phyloP scores from a whole-genome alignment of 495 filamentous ascomycete genomes.

The Aspergillus sparsus region DNA sequence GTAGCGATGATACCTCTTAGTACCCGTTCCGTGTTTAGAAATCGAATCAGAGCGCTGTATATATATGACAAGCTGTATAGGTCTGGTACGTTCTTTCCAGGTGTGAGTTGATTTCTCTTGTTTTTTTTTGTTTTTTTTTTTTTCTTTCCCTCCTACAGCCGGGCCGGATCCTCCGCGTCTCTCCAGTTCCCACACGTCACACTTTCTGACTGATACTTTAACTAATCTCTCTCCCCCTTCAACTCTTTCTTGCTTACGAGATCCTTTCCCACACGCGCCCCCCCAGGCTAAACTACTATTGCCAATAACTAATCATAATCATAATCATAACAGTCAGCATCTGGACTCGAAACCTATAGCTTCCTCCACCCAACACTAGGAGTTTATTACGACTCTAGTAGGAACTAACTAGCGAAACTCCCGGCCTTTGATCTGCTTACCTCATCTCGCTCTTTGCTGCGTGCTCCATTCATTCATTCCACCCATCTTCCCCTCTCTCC shows the following conservation, averaged over 20 bases:
- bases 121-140: not conserved
- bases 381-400: not conserved
- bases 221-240: constrained; percentile 19
- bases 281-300: constrained; percentile 5
- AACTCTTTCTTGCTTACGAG: constrained; percentile 33
- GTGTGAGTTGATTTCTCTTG: not conserved
- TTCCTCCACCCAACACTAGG: constrained; percentile 12
- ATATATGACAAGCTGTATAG: too few species aligned
- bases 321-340: constrained; percentile 3
- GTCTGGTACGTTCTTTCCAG: not conserved
- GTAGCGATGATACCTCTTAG: too few species aligned
- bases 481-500: constrained; percentile 19
- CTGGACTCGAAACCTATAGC: not conserved
- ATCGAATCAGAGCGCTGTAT: too few species aligned
- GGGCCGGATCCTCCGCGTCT: not conserved
- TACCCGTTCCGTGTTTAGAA: too few species aligned
- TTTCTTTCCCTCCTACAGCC: not conserved
- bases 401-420: not conserved
- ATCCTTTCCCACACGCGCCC: constrained; percentile 21
- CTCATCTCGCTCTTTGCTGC: constrained; percentile 37
- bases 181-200: constrained; percentile 15
- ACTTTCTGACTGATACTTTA: constrained; percentile 28
- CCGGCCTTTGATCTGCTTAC: constrained; percentile 35
- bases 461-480: constrained; percentile 23
- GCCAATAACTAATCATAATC: constrained; percentile 23